Evolutionary conservation across 179 eudicot species (phyloP), one percentile per base, ranked within the genome.

Genomic region (Silene vulgaris): DNA sequence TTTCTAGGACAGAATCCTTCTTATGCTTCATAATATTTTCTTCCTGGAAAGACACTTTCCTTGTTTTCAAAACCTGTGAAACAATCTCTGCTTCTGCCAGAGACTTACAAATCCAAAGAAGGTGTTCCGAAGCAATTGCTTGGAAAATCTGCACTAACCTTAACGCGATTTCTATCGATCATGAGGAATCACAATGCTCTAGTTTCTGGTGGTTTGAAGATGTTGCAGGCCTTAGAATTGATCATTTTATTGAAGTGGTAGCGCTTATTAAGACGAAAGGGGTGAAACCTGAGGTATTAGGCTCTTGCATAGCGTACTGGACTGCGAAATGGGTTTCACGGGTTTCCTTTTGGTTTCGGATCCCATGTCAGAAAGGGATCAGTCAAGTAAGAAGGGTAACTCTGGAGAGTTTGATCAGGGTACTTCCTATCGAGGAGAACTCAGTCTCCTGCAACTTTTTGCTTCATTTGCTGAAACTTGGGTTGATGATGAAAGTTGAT

Each of bases 181-280:
- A 12, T 5, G 57, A 50, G 2, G 57, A 14, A 50, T 50, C 57
- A 9, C 57, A 50, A 5, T 50, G 14, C 16, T 50, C n/a, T 12
- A 14, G n/a, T 50, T 59, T 43, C 67, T 87, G 90, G 88, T 86
- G 88, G 88, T 86, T 81, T 79, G 81, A 87, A 76, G 90, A 86
- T 74, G 72, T 82, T 35, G 81, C 85, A 11, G 1, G 65, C 16
- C 89, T 87, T 62, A 74, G 87, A 65, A 86, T 87, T 29, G 89
- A 86, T 78, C 90, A 87, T 77, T 86, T 87, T 69, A 71, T 85
- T 29, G 86, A 84, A 77, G 90, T 84, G 7, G 57, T 87, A n/a
- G 76, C 77, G 2, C 72, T 76, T 2, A 77, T 82, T 69, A 87
- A 77, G 77, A 74, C 35, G 19, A 87, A 81, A 74, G 88, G 80